A percentile compares a stretch with the other conserved stretches of the same genome.
These are phyloP conservation scores for Kluyveromyces lactis DNA, from an alignment of 805 yeast genomes.

Conservation along the genomic window DNA sequence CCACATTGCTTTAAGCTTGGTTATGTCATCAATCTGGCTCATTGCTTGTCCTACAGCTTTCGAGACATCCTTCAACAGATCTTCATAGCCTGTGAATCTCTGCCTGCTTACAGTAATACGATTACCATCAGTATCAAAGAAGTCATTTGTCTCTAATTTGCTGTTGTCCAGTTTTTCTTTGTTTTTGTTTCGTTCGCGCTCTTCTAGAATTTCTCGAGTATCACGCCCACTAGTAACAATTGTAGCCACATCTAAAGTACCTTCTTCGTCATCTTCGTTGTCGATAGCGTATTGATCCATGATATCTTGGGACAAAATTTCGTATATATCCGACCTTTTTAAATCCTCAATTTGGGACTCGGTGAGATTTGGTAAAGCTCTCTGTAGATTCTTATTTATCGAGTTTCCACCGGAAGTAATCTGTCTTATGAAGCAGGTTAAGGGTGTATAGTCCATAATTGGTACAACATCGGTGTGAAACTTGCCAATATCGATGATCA, in stretches of 20 bases:
- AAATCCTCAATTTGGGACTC: slow-evolving; percentile 59
- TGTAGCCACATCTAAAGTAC: slow-evolving; percentile 80
- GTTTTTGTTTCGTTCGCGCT: slow-evolving; percentile 44
- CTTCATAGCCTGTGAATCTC: slow-evolving; percentile 72
- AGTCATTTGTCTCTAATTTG: slow-evolving; percentile 66
- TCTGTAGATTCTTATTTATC: slow-evolving; percentile 47
- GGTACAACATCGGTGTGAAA: slow-evolving; percentile 72
- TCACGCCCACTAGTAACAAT: slow-evolving; percentile 67
- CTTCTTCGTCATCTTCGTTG: slow-evolving; percentile 46
- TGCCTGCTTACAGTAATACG: slow-evolving; percentile 74
- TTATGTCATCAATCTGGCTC: slow-evolving; percentile 52
- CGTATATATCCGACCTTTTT: slow-evolving; percentile 69
- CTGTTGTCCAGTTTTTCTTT: slow-evolving; percentile 40
- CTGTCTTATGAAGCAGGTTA: slow-evolving; percentile 44
- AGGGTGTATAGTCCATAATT: slow-evolving; percentile 61
- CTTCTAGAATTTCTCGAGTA: slow-evolving; percentile 61
- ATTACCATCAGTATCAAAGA: slow-evolving; percentile 51
- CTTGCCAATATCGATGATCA: slow-evolving; percentile 75
- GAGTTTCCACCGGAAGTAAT: slow-evolving; percentile 53
- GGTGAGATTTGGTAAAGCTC: slow-evolving; percentile 50
- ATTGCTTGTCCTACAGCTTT: slow-evolving; percentile 45
- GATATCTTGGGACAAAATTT: slow-evolving; percentile 65
- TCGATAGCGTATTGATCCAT: slow-evolving; percentile 44
- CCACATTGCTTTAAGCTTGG: slow-evolving; percentile 73
- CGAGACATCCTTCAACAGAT: slow-evolving; percentile 48